These are phyloP conservation scores for Naumovozyma baii DNA, from an alignment of 805 yeast genomes.

Conservation along the genomic window DNA sequence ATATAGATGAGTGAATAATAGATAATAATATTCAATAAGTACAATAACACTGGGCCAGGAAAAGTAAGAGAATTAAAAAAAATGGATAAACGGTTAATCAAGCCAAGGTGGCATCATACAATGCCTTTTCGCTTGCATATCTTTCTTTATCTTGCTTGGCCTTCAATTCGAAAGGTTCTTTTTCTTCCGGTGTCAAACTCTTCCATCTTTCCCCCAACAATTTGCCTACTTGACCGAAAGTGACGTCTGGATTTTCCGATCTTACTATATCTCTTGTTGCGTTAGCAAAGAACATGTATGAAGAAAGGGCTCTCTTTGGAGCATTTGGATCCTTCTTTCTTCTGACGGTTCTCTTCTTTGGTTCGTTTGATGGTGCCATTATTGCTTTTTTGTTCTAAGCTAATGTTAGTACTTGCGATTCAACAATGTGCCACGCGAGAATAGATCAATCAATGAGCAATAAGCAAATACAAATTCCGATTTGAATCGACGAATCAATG, in stretches of 20 bases:
- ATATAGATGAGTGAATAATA: too few relatives aligned
- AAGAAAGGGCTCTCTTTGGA: conserved; percentile 96
- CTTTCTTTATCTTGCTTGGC: conserved; percentile 96
- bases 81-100: conserved; percentile 1
- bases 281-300: conserved; percentile 98
- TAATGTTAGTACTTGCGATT: too few relatives aligned
- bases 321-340: conserved; percentile 84
- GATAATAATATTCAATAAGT: too few relatives aligned
- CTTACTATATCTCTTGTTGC: conserved; percentile 94
- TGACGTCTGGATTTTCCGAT: conserved; percentile 91
- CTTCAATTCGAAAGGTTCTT: conserved; percentile 82
- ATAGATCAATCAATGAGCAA: too few relatives aligned
- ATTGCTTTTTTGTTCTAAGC: neutral
- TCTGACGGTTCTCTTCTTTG: conserved; percentile 33
- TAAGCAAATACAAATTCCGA: too few relatives aligned
- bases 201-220: conserved; percentile 95
- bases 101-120: conserved; percentile 44
- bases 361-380: conserved; percentile 35
- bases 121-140: conserved; percentile 92
- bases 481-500: too few relatives aligned
- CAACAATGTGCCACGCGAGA: too few relatives aligned
- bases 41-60: too few relatives aligned
- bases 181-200: conserved; percentile 73
- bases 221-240: conserved; percentile 93
- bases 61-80: neutral